phyloP scores from a whole-genome alignment of 176 grass and related monocot species.

The Paspalum vaginatum region DNA sequence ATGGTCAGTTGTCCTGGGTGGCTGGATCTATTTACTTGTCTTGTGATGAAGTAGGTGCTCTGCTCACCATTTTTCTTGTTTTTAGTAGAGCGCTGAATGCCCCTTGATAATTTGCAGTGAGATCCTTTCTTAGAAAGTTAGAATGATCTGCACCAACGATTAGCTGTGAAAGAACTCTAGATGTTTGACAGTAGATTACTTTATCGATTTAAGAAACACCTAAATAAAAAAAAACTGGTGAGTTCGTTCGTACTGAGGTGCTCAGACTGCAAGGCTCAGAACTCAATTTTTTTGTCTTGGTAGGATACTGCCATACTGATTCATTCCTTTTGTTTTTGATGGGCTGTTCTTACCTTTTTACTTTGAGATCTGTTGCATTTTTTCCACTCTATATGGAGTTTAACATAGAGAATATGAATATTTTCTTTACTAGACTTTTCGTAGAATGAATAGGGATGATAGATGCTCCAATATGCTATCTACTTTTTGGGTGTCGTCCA shows the following conservation, averaged over 20 bases:
- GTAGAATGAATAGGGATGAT: conserved; percentile 18
- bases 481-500: conserved; percentile 3
- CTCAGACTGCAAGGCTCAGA: background rate
- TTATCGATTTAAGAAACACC: background rate
- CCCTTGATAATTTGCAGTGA: background rate
- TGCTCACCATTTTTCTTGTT: background rate
- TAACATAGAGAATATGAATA: background rate
- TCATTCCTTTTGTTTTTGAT: background rate
- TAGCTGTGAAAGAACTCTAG: background rate
- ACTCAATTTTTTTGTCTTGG: background rate
- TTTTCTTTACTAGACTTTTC: conserved; percentile 20
- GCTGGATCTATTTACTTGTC: background rate
- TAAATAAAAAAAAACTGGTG: background rate
- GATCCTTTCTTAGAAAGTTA: background rate
- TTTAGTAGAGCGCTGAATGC: background rate
- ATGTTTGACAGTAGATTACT: background rate
- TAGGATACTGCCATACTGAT: conserved; percentile 17
- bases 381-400: conserved; percentile 7
- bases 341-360: background rate
- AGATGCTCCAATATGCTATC: conserved; percentile 20
- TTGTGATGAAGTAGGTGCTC: background rate
- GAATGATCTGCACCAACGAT: background rate
- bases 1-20: background rate
- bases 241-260: background rate
- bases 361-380: conserved; percentile 13